Base-by-base conservation (phyloP, 306 rosid species). In the Sindora glabra region DNA sequence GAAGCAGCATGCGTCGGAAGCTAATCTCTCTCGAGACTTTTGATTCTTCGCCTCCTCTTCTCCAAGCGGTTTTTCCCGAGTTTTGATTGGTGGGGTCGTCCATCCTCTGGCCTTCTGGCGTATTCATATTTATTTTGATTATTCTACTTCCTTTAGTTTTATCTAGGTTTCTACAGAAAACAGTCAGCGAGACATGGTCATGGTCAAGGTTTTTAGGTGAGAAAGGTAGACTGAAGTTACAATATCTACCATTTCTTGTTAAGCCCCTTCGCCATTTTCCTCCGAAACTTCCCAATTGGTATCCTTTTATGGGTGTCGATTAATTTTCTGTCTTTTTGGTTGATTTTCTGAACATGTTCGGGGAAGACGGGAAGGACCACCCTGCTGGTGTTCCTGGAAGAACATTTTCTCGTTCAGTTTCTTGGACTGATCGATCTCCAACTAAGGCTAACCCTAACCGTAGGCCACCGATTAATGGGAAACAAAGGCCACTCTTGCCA, bases 391-490 rank as follows among this genome's bases (percentile, higher is more conserved):
- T 75, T 16, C 17, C 36, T 45, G 40, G 70, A 37, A 81, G 70
- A 59, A 46, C 68, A 5, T 84, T 72, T 71, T 64, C 81, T 5
- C 83, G 98, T 66, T 88, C 98, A 18, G 81, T 64, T 48, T 91
- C 98, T 6, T 91, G 98, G 98, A 71, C 78, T 9, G 96, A 71
- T 73, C 83, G 87, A 12, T 81, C 96, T 59, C 84, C 95, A 15
- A 53, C 77, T 5, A 77, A 77, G 60, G 70, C 72, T 22, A 55
- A n/a, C 68, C 69, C 73, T 14, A 71, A 23, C 51, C 83, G 80
- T 1, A 75, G 61, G 40, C 81, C 82, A 0, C 77, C 71, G 7
- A 57, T 57, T n/a, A 78, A 68, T 29, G 77, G 62, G 55, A 87
- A 82, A 56, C 70, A 61, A 2, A 61, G 97, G 34, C 46, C 95